Percentiles rank a stretch among this genome's conserved stretches.
phyloP scores from a whole-genome alignment of 2,329 filamentous ascomycete species.

The Neonectria neomacrospora region DNA sequence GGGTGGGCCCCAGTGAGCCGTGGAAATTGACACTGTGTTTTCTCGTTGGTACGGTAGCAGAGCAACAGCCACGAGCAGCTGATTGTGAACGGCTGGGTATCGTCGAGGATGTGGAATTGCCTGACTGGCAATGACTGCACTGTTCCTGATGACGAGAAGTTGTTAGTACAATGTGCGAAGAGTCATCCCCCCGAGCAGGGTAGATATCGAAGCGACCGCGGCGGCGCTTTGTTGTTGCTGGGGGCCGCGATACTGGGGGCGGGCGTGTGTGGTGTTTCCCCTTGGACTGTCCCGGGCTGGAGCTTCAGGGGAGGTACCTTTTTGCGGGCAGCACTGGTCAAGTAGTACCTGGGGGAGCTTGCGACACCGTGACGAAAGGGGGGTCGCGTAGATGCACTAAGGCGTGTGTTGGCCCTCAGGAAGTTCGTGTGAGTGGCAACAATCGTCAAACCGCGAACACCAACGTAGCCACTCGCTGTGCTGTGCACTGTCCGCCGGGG shows the following conservation, averaged over 20 bases:
- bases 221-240: constrained; percentile 37
- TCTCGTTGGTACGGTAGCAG: constrained; percentile 21
- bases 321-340: constrained; percentile 23
- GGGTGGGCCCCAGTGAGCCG: constrained; percentile 8
- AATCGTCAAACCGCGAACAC: constrained; percentile 33
- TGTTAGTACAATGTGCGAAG: not conserved
- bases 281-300: constrained; percentile 5
- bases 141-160: not conserved
- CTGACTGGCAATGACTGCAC: constrained; percentile 17
- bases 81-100: not conserved
- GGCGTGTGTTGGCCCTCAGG: constrained; percentile 29
- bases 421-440: constrained; percentile 38
- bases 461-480: constrained; percentile 3
- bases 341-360: constrained; percentile 31
- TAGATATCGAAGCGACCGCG: not conserved
- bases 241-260: constrained; percentile 39
- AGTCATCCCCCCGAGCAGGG: not conserved
- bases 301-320: constrained; percentile 33
- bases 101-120: constrained; percentile 12
- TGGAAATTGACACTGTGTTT: constrained; percentile 37
- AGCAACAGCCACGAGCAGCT: constrained; percentile 1
- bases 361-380: not conserved
- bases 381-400: constrained; percentile 34
- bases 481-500: constrained; percentile 39
- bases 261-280: constrained; percentile 34